Conservation (phyloP, 139 green algal genomes). For the Ettlia oleoabundans region DNA sequence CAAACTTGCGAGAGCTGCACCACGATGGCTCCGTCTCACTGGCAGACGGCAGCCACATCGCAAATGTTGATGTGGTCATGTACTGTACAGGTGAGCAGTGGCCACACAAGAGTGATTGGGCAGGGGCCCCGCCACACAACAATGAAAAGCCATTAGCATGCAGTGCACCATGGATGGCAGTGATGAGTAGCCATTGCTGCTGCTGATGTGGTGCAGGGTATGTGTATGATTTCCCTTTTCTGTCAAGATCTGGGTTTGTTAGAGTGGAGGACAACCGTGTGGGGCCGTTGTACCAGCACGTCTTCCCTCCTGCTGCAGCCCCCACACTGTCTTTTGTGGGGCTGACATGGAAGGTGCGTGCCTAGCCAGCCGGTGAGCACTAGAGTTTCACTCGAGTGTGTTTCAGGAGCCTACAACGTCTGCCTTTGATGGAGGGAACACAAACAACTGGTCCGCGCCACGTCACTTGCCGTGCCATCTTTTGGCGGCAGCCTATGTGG, state of each 20-base stretch:
- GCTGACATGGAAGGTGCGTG: constrained; percentile 61
- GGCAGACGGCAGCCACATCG: constrained; percentile 38
- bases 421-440: no score
- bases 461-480: no score
- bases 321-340: constrained; percentile 73
- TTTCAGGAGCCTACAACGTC: neutral
- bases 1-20: constrained; percentile 40
- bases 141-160: no score
- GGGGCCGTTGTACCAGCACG: constrained; percentile 66
- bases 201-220: no score
- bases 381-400: neutral
- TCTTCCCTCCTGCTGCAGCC: constrained; percentile 52
- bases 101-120: no score
- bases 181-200: no score
- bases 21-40: constrained; percentile 55
- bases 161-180: no score
- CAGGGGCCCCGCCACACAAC: no score
- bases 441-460: no score
- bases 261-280: constrained; percentile 64
- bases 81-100: constrained; percentile 51
- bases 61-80: constrained; percentile 61
- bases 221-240: neutral
- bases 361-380: neutral
- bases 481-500: no score
- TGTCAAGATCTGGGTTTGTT: neutral